A percentile compares a stretch with the other conserved stretches of the same genome.
phyloP scores from a whole-genome alignment of 805 yeast species.

The Candida stauntonica region DNA sequence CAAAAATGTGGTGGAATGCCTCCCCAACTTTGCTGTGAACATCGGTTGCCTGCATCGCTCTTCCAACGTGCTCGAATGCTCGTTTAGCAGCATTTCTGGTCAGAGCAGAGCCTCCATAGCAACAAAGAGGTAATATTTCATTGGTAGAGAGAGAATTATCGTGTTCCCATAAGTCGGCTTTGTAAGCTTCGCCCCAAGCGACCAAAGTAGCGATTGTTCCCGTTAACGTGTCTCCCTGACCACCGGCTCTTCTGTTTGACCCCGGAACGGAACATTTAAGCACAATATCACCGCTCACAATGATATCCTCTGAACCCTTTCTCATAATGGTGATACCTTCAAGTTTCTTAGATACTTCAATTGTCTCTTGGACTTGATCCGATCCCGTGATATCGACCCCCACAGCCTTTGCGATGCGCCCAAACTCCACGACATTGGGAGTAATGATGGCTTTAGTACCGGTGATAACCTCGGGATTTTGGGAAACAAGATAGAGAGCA shows the following conservation, averaged over 20 bases:
- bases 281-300: constrained; percentile 45
- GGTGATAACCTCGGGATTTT: constrained; percentile 48
- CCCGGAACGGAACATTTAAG: constrained; percentile 51
- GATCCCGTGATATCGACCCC: constrained; percentile 26
- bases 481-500: constrained; percentile 64
- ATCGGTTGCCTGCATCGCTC: constrained; percentile 85
- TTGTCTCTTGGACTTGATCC: constrained; percentile 25
- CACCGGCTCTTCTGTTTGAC: constrained; percentile 81
- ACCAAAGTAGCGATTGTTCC: constrained; percentile 81
- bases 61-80: constrained; percentile 62
- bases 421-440: constrained; percentile 86
- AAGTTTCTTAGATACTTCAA: constrained; percentile 42
- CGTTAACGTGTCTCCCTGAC: constrained; percentile 92
- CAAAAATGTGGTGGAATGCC: constrained; percentile 39
- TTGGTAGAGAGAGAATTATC: constrained; percentile 28
- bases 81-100: constrained; percentile 60
- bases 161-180: constrained; percentile 53
- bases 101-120: constrained; percentile 65
- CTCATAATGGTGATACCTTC: constrained; percentile 61
- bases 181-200: constrained; percentile 74
- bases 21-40: constrained; percentile 63
- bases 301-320: constrained; percentile 68
- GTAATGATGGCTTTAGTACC: constrained; percentile 68
- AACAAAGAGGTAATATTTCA: constrained; percentile 45
- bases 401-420: constrained; percentile 54